Percentiles rank a stretch among this genome's conserved stretches.
These are phyloP conservation scores for Chaetomium sp. DNA, from an alignment of 2,329 filamentous ascomycete genomes.

Conservation along the genomic window DNA sequence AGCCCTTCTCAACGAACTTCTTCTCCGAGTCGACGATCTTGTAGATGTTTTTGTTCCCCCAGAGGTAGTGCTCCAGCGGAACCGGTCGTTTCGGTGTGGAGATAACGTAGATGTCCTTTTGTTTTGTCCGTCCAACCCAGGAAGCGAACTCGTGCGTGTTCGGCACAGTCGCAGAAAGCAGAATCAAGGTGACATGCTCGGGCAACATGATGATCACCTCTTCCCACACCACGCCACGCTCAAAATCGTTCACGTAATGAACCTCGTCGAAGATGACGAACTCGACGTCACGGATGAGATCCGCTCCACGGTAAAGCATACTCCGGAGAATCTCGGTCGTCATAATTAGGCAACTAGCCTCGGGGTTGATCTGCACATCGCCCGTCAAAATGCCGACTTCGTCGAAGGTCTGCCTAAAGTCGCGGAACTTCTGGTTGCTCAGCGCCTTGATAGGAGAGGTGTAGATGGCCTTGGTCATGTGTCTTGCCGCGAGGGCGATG, in stretches of 20 bases:
- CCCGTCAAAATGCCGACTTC: constrained; percentile 97
- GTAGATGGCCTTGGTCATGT: constrained; percentile 99
- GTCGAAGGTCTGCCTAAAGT: constrained; percentile 87
- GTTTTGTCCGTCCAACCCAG: constrained; percentile 97
- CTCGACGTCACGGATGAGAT: constrained; percentile 94
- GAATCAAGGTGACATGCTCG: constrained; percentile 92
- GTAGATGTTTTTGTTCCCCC: constrained; percentile 88
- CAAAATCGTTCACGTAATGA: constrained; percentile 95
- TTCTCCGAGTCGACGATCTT: constrained; percentile 96
- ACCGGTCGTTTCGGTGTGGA: constrained; percentile 95
- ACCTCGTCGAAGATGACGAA: constrained; percentile 99
- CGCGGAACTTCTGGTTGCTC: constrained; percentile 97
- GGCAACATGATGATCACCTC: constrained; percentile 99
- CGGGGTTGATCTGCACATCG: constrained; percentile 96
- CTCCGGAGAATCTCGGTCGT: constrained; percentile 97
- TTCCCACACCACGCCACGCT: constrained; percentile 97
- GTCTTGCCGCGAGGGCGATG: constrained; percentile 92
- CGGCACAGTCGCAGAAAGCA: constrained; percentile 93
- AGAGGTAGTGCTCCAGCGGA: constrained; percentile 92
- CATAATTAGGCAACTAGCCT: constrained; percentile 98
- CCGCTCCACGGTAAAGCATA: constrained; percentile 96
- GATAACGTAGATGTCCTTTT: constrained; percentile 98
- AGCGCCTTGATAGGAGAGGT: constrained; percentile 98
- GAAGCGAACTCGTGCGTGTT: constrained; percentile 98
- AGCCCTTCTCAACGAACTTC: constrained; percentile 86